Conservation (phyloP, 345 rosid genomes). For the Turritis glabra region DNA sequence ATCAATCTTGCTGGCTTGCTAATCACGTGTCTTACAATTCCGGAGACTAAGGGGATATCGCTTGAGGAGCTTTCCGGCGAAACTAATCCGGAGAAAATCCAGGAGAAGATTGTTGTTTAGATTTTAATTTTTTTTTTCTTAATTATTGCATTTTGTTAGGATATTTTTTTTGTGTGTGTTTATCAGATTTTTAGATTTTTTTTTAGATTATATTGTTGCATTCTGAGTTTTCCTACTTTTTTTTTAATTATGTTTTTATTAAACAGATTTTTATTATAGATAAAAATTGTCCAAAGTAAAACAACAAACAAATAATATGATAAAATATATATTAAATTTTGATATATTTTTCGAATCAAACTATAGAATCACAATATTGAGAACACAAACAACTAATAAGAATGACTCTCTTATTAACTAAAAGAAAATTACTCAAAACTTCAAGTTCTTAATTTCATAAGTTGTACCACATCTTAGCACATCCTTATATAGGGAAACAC, state of each 20-base stretch:
- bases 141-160: background rate
- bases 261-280: background rate
- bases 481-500: too few species aligned
- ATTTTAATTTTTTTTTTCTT: background rate
- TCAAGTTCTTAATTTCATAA: too few species aligned
- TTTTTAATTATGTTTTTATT: background rate
- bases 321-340: background rate
- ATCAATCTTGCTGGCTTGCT: slow-evolving; percentile 47
- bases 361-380: too few species aligned
- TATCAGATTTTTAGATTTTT: background rate
- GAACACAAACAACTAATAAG: too few species aligned
- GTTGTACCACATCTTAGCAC: too few species aligned
- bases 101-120: background rate
- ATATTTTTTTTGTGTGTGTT: background rate
- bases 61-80: slow-evolving; percentile 66
- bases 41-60: slow-evolving; percentile 60
- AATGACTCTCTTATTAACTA: too few species aligned
- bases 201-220: background rate
- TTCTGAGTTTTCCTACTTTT: background rate
- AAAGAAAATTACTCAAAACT: too few species aligned
- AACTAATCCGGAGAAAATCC: slow-evolving; percentile 28
- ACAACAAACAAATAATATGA: background rate
- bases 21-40: slow-evolving; percentile 40
- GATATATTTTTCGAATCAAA: background rate
- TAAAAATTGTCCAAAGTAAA: background rate